Base-by-base conservation (phyloP, 176 grass and related monocot genomes). In the Alopecurus myosuroides region DNA sequence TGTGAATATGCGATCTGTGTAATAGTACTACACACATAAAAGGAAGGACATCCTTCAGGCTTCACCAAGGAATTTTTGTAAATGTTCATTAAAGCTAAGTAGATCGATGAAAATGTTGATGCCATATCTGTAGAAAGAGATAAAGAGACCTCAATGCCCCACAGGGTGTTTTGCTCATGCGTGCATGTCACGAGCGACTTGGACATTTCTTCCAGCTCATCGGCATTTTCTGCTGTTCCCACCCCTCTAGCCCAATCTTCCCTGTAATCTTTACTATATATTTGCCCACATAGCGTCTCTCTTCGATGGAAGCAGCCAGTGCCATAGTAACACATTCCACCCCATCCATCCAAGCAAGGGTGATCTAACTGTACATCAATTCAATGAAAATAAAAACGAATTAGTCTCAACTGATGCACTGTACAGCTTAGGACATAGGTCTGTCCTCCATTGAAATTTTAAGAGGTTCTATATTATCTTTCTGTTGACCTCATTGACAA, bases 261-360 rank as follows among this genome's bases (percentile, higher is more conserved):
- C 77, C 86, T 73, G 71, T 88, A 84, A 63, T 81, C 62, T 77
- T 40, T 77, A 55, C 80, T 86, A 50, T 90, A 92, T 39, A 85
- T 83, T 83, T 67, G 60, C 19, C 94, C 92, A 81, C 65, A 83
- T 22, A 97, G 73, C 62, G 35, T n/a, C 9, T 94, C 89, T 92
- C 92, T 92, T 19, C 85, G 51, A 82, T 92, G 92, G 84, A 92
- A 97, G 75, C 94, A 94, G 52, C 92, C 89, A 35, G 89, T 88
- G 51, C 94, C 94, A 23, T 90, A 81, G 80, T 92, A 94, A 78
- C 86, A 82, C 82, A 89, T 79, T 29, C 94, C 94, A 78, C 89
- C 92, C 86, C 82, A 92, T 81, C 88, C 86, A 81, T 97, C 92
- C 71, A 88, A 76, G 44, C 94, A 93, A 85, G 58, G 82, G 11